These are phyloP conservation scores for Colletotrichum sp. DNA, from an alignment of 2,329 filamentous ascomycete genomes.

Conservation along the genomic window DNA sequence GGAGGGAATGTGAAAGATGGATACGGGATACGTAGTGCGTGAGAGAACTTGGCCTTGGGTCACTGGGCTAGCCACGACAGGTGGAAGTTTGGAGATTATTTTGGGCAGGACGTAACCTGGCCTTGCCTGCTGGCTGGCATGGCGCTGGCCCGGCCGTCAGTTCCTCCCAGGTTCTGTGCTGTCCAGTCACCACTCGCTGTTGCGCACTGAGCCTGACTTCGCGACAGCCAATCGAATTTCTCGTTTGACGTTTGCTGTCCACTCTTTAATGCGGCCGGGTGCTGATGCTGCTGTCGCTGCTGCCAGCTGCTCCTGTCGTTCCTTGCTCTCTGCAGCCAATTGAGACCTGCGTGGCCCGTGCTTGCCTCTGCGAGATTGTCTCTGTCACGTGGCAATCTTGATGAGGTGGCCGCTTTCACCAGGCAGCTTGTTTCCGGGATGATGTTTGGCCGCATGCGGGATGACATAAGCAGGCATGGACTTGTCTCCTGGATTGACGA, in stretches of 20 bases:
- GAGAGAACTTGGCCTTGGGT: neutral
- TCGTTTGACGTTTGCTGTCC: neutral
- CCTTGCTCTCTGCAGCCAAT: neutral
- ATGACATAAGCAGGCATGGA: neutral
- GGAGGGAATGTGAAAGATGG: conserved; percentile 19
- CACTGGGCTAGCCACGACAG: neutral
- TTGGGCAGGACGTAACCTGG: neutral
- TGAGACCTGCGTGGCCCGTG: neutral
- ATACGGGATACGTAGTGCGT: conserved; percentile 23
- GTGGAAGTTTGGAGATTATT: conserved; percentile 18
- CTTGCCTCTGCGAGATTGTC: neutral
- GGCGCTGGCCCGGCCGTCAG: neutral
- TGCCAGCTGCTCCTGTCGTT: neutral
- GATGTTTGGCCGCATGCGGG: conserved; percentile 13
- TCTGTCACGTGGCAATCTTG: conserved; percentile 8
- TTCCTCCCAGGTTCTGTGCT: neutral
- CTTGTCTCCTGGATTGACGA: neutral
- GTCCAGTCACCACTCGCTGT: neutral
- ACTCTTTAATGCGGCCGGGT: neutral
- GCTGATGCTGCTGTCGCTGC: neutral
- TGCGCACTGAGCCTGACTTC: neutral
- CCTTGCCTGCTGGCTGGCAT: neutral
- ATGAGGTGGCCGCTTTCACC: conserved; percentile 15
- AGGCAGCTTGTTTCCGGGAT: neutral
- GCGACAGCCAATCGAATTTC: neutral